Base-by-base conservation (phyloP, 2,329 filamentous ascomycete species). In the Fusarium praegraminearum region DNA sequence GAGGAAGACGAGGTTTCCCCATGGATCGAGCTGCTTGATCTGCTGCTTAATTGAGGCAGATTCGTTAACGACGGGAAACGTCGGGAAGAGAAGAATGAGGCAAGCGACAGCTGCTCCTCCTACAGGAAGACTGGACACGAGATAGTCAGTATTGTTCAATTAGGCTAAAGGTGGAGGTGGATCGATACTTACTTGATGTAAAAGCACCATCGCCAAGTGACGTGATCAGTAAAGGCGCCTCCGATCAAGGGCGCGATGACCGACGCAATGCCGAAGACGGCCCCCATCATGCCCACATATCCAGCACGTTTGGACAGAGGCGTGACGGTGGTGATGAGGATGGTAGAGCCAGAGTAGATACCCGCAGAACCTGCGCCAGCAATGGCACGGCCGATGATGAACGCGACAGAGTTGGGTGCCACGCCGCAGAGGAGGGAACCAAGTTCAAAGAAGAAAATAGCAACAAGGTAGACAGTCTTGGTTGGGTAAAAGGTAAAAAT, bases 1-100 rank as follows among this genome's bases (percentile, higher is more conserved):
- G 35, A 76, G 62, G 40, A 76, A 71, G 7, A 75, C 47, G 2
- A 71, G 16, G 30, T 62, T 71, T 35, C 75, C 75, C 4, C 72
- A 52, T 12, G 65, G 71, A 32, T 73, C 71, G 33, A 73, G 51
- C 30, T 57, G 60, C n/a, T 46, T 52, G 24, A 63, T 32, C 15
- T 53, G 47, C 7, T 59, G 49, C 10, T 22, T n/a, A 32, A 54
- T 22, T 12, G 36, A 26, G 24, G 53, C n/a, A 7, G 41, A 20
- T 8, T 53, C 43, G 13, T 40, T 53, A 12, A 18, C 36, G 12
- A 20, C 36, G 12, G 47, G 55, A 24, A 54, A 59, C 13, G 22
- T 46, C 10, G 56, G 56, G n/a, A 59, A 59, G 8, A 56, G 43
- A 24, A 46, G n/a, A 5, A 49, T 18, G 1, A 56, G 43, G n/a